Evolutionary conservation across 1,284 basidiomycete genomes (phyloP), one percentile per base, ranked within the genome.

Genomic region (Sparassis latifolia): DNA sequence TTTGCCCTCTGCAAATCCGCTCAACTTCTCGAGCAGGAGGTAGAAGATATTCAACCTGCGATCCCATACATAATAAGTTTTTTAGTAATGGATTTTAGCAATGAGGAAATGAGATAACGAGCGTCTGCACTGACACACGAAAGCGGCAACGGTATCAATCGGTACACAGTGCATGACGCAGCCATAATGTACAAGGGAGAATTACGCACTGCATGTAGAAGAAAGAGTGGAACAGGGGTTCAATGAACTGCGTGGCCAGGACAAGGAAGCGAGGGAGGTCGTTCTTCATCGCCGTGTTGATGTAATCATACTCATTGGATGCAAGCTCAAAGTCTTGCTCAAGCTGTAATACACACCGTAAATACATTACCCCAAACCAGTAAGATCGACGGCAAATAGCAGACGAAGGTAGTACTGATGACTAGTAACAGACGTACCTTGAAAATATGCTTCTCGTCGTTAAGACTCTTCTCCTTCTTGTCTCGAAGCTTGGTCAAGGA

Each of bases 281-380:
- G 52, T 82, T 79, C 75, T 99, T 99, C 71, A 98, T 73, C 4
- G 89, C 78, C 55, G 78, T 89, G 71, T 99, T 99, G 74, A 96
- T 93, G 67, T 91, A 92, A 61, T 99, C 97, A 61, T 98, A 99
- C 64, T 99, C 97, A 55, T 88, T 91, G 0, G 91, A 86, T 2
- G 97, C 93, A 48, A 89, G 72, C 68, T 99, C 97, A 62, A 92
- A 97, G 62, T 99, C 96, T 85, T 98, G 95, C 69, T 99, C 97
- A 40, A 97, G 80, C 90, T 97, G 28, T n/a, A 47, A 52, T 6
- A 46, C 28, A 37, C 12, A 35, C 20, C 42, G 27, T 29, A 46
- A 40, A 20, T 20, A 20, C 20, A 20, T 20, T 20, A 20, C 20
- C 20, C 20, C 20, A 20, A 20, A 20, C 20, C 20, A 20, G 20